Percentiles rank a stretch among this genome's conserved stretches.
phyloP scores from a whole-genome alignment of 306 rosid genomes.

The Sophora flavescens region DNA sequence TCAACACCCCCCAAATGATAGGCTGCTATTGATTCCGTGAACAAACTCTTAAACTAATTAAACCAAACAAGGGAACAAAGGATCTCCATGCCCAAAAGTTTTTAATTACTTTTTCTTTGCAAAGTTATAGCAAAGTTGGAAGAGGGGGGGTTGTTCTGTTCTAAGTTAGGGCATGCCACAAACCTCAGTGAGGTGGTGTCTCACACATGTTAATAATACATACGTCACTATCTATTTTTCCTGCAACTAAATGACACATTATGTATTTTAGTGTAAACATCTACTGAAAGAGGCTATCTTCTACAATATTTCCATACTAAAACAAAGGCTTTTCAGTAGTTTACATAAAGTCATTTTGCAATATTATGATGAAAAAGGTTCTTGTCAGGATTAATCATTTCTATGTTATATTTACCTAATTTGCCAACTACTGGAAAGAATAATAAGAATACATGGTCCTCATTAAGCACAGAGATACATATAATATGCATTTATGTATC shows the following conservation, averaged over 20 bases:
- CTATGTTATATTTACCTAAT: slow-evolving; percentile 12
- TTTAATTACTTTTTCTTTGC: background rate
- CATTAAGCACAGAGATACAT: slow-evolving; percentile 3
- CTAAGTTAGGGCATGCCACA: too few relatives aligned
- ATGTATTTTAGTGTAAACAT: background rate
- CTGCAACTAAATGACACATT: background rate
- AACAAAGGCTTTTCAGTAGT: slow-evolving; percentile 16
- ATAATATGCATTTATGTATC: slow-evolving; percentile 3
- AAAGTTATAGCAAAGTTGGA: too few relatives aligned
- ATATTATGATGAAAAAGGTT: slow-evolving; percentile 3
- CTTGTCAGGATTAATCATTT: background rate
- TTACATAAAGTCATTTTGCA: slow-evolving; percentile 2
- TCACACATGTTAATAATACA: background rate
- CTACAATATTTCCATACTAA: background rate
- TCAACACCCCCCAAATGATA: slow-evolving; percentile 15
- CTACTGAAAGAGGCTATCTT: background rate
- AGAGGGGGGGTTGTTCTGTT: too few relatives aligned
- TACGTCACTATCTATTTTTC: background rate
- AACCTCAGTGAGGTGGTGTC: too few relatives aligned
- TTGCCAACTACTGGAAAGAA: slow-evolving; percentile 23
- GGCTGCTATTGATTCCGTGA: background rate
- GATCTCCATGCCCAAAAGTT: too few relatives aligned
- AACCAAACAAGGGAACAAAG: too few relatives aligned
- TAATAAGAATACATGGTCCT: slow-evolving; percentile 6
- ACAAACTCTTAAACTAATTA: slow-evolving; percentile 26